A percentile compares a stretch with the other conserved stretches of the same genome.
Conservation (phyloP, 164 flowering plant species). For the Taxillus chinensis region DNA sequence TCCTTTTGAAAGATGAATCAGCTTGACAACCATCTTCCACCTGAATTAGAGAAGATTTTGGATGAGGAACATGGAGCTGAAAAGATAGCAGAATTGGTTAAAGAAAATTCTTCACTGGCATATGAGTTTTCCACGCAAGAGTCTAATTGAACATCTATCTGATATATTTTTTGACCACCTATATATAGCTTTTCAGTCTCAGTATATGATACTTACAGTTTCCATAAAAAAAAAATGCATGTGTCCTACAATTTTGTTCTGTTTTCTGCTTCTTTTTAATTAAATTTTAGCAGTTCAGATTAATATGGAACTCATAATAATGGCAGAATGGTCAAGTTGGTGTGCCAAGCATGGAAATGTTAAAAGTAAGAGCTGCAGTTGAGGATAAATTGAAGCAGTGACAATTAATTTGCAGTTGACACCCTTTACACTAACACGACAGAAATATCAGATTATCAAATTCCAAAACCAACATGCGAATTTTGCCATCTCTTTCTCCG, state of each 20-base stretch:
- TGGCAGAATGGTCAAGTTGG: slow-evolving; percentile 44
- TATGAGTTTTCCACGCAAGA: slow-evolving; percentile 21
- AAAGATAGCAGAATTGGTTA: slow-evolving; percentile 12
- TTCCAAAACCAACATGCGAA: too few species aligned
- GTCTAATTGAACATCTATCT: slow-evolving; percentile 24
- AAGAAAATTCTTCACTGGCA: slow-evolving; percentile 13
- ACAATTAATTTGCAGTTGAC: too few species aligned
- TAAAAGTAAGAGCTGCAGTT: slow-evolving; percentile 68
- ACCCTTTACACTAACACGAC: too few species aligned
- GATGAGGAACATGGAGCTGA: slow-evolving; percentile 16
- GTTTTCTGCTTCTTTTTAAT: not conserved
- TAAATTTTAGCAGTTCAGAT: not conserved
- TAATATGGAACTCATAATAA: not conserved
- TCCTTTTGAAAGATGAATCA: slow-evolving; percentile 43
- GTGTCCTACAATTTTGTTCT: too few species aligned
- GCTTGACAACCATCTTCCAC: slow-evolving; percentile 65
- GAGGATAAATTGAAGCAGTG: slow-evolving; percentile 68
- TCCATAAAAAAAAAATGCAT: not conserved
- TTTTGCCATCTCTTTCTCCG: too few species aligned
- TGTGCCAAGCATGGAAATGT: slow-evolving; percentile 71
- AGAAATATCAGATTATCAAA: too few species aligned
- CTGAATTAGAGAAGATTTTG: slow-evolving; percentile 44
- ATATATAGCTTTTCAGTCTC: not conserved
- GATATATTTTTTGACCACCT: not conserved
- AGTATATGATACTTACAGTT: not conserved